Conservation (phyloP, 495 filamentous ascomycete genomes). For the Penicillium parvum region DNA sequence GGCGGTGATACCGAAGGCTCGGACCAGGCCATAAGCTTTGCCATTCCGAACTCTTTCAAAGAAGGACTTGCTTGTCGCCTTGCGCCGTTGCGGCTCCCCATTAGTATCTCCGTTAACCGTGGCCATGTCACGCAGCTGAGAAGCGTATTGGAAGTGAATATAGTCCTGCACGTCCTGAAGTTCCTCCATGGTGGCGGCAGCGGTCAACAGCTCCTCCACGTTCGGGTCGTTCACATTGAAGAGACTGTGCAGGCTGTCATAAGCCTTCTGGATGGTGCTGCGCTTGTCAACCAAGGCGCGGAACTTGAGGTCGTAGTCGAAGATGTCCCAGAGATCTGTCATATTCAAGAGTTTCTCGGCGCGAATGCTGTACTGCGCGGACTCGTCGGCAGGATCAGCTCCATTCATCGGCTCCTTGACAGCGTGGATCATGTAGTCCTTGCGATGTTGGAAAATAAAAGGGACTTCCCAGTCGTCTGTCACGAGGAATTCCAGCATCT, state of each 20-base stretch:
- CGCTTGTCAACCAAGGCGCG: constrained; percentile 86
- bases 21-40: constrained; percentile 76
- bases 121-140: constrained; percentile 71
- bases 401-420: constrained; percentile 59
- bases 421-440: constrained; percentile 95
- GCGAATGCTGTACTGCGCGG: constrained; percentile 64
- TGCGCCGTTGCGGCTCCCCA: constrained; percentile 63
- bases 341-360: constrained; percentile 89
- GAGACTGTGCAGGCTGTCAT: constrained; percentile 61
- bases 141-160: constrained; percentile 87
- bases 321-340: constrained; percentile 88
- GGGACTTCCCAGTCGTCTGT: constrained; percentile 91
- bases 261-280: constrained; percentile 70
- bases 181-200: constrained; percentile 81
- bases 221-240: constrained; percentile 48
- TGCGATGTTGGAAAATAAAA: constrained; percentile 95
- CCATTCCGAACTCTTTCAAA: constrained; percentile 80
- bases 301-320: constrained; percentile 93
- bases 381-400: constrained; percentile 55
- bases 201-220: constrained; percentile 73
- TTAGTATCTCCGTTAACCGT: constrained; percentile 49
- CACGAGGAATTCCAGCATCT: constrained; percentile 92
- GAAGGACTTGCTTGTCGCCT: constrained; percentile 65
- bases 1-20: constrained; percentile 84
- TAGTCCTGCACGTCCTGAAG: constrained; percentile 96